phyloP scores from a whole-genome alignment of 345 rosid species.

The Moricandia moricandioides region DNA sequence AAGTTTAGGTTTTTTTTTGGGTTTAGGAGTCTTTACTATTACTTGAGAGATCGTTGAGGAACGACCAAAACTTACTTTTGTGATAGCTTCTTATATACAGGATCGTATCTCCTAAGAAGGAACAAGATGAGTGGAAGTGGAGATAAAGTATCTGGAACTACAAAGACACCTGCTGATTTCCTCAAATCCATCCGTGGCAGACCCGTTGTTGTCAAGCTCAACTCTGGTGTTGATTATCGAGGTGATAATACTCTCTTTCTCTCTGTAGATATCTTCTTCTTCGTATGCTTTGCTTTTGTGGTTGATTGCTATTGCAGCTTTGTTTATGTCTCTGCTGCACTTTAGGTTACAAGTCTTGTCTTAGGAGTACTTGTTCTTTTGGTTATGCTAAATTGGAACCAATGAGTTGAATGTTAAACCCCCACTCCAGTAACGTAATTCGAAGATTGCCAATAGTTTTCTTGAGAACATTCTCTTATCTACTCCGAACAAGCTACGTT shows the following conservation, averaged over 20 bases:
- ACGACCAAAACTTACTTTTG: not conserved
- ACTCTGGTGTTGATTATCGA: conserved; percentile 92
- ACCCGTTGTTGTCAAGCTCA: conserved; percentile 88
- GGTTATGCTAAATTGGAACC: not conserved
- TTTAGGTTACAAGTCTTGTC: not conserved
- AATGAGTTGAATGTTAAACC: too few relatives aligned
- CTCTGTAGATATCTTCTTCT: not conserved
- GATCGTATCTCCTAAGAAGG: not conserved
- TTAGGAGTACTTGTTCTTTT: not conserved
- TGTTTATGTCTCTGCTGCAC: not conserved
- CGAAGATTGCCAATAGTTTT: not conserved
- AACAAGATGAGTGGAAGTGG: conserved; percentile 63
- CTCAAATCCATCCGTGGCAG: conserved; percentile 93
- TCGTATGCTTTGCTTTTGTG: not conserved
- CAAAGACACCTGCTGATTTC: conserved; percentile 80
- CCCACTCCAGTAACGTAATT: too few relatives aligned
- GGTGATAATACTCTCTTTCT: conserved; percentile 33
- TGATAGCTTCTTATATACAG: too few relatives aligned
- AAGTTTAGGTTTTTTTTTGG: conserved; percentile 11
- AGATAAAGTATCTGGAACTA: conserved; percentile 51
- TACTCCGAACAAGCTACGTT: not conserved
- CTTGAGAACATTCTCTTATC: not conserved
- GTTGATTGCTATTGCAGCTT: not conserved
- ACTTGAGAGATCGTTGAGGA: too few relatives aligned
- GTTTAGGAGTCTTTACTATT: not conserved